Evolutionary conservation across 1,139 yeast genomes (phyloP), one percentile per base, ranked within the genome.

Genomic region (Kodamaea sp.): DNA sequence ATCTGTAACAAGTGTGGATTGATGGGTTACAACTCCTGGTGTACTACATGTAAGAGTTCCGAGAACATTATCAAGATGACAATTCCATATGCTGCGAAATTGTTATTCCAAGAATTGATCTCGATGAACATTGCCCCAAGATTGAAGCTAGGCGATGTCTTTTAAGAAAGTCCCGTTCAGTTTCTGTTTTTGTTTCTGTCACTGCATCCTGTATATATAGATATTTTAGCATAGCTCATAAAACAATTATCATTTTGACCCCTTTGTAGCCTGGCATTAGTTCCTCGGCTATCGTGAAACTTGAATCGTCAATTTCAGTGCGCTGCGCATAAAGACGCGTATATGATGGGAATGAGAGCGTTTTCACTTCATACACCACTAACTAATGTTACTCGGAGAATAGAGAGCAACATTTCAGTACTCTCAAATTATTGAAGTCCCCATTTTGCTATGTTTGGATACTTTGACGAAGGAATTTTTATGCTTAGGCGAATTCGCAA

Each of bases 101-200:
- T 92, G 53, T 69, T 92, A 48, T 92, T 92, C 86, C 97, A 92
- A 64, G 98, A 92, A 59, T 76, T 92, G 50, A 74, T 92, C 55
- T 86, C 96, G 14, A 92, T 92, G 98, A 92, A 92, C 61, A 92
- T 92, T 59, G 98, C 98, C 2, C 98, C 98, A 41, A 76, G 97
- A 53, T 71, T 94, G 59, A 84, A 83, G 61, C 66, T 92, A 47
- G 94, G 90, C 23, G 96, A 90, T 61, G 94, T 85, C 8, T 88
- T 88, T 50, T 76, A 51, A 35, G 16, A 15, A 9, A 22, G 9
- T n/a, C n/a, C n/a, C n/a, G n/a, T n/a, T n/a, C n/a, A n/a, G n/a
- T n/a, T n/a, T n/a, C n/a, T n/a, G n/a, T n/a, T n/a, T n/a, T n/a
- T n/a, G n/a, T n/a, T n/a, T n/a, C n/a, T n/a, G n/a, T n/a, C n/a